Evolutionary conservation across 169 alveolate species (phyloP).

Genomic region (Plasmodium vinckei): DNA sequence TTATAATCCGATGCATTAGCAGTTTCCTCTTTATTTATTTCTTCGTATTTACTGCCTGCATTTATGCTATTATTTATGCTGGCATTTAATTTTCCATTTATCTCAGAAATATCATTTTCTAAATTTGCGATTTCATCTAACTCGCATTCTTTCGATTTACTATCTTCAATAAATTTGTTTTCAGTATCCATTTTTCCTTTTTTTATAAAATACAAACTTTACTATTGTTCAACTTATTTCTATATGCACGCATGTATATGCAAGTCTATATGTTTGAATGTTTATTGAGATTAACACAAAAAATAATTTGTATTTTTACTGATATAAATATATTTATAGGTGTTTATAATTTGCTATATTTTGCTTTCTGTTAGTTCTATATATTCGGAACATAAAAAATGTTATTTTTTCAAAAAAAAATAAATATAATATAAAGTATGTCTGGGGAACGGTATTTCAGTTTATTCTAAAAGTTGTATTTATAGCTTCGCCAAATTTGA

Average conservation of each 20-base stretch:
- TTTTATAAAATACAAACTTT: not conserved
- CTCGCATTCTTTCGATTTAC: conserved; percentile 10
- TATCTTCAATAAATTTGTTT: not conserved
- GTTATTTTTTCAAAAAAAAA: no score
- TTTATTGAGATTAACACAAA: not conserved
- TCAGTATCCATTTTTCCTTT: conserved; percentile 16
- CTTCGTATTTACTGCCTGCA: conserved; percentile 4
- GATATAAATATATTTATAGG: no score
- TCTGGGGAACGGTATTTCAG: no score
- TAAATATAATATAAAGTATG: no score
- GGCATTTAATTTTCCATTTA: conserved; percentile 13
- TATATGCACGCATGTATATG: not conserved
- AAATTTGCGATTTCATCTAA: conserved; percentile 11
- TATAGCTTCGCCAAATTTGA: no score
- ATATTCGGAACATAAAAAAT: no score
- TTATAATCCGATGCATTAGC: not conserved
- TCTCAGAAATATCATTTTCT: conserved; percentile 6
- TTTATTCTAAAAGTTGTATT: no score
- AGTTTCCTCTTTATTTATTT: conserved; percentile 30
- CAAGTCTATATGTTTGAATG: not conserved
- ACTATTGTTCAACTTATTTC: not conserved
- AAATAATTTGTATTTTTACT: no score
- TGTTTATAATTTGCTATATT: no score
- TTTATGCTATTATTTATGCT: conserved; percentile 6
- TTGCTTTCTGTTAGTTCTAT: no score